A percentile compares a stretch with the other conserved stretches of the same genome.
These are phyloP conservation scores for Xerocomus spinulosus DNA, from an alignment of 768 basidiomycete genomes.

Conservation along the genomic window DNA sequence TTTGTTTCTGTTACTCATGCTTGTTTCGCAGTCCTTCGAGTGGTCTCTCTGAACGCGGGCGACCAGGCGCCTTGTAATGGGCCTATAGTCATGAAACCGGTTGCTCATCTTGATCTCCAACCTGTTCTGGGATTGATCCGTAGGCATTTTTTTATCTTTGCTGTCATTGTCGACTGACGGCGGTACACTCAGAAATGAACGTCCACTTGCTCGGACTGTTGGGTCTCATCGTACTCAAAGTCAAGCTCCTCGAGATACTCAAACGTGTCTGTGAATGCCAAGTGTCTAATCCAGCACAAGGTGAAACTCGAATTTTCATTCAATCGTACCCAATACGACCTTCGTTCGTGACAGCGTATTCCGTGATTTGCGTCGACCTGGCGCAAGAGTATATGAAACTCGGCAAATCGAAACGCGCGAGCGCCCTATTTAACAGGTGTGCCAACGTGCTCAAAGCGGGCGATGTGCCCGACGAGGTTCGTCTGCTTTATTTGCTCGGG, in stretches of 20 bases:
- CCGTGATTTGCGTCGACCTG: constrained; percentile 61
- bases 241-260: constrained; percentile 62
- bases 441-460: constrained; percentile 42
- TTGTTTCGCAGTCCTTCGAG: constrained; percentile 5
- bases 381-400: constrained; percentile 77
- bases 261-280: constrained; percentile 56
- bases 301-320: constrained; percentile 29
- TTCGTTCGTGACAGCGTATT: constrained; percentile 50
- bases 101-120: constrained; percentile 23
- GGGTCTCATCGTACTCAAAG: constrained; percentile 58
- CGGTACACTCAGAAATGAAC: constrained; percentile 41
- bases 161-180: background rate
- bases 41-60: constrained; percentile 17
- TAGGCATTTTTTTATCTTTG: constrained; percentile 30
- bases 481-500: constrained; percentile 53
- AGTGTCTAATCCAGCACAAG: constrained; percentile 39
- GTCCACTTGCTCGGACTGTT: constrained; percentile 65
- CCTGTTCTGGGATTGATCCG: constrained; percentile 48
- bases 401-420: constrained; percentile 69
- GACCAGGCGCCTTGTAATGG: constrained; percentile 1
- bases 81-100: background rate
- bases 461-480: constrained; percentile 47
- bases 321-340: background rate
- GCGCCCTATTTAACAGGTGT: constrained; percentile 56
- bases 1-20: background rate